Base-by-base conservation (phyloP, 495 filamentous ascomycete species). In the Chaetomidium leptoderma region DNA sequence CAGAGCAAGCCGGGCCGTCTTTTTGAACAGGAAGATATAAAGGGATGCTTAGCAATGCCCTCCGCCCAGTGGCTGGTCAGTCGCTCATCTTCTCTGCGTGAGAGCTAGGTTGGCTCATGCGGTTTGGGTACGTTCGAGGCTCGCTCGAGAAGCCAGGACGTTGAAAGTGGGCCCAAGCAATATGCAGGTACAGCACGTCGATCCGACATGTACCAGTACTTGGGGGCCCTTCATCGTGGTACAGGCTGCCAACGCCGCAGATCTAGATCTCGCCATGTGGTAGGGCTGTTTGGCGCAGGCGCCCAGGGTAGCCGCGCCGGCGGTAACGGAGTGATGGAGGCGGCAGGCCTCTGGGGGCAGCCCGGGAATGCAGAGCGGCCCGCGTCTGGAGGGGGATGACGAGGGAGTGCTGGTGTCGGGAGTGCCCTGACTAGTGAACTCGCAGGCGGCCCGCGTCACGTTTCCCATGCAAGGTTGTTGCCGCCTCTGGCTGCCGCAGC, bases 151-250 rank as follows among this genome's bases (percentile, higher is more conserved):
- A 50, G 59, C 55, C 47, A 51, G 42, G 62, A 61, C 59, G 65
- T 68, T 55, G 44, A 64, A 59, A 60, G 64, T 68, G 63, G 66
- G 50, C 33, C 65, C 53, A 32, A 35, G 29, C 27, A 43, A 35
- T 39, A 62, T 65, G 65, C 62, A 65, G 65, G 59, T 65, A 65
- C 63, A 37, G 46, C 57, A 52, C 47, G 36, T 29, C 26, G 47
- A 59, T 56, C 50, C 9, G 45, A 35, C 7, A 44, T 30, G 65
- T 67, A 67, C 55, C 57, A 27, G 65, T 67, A 66, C 64, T 29
- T 64, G 6, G 29, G 17, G 16, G 21, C 23, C 36, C 33, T 49
- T 29, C 7, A 19, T 19, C 35, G 54, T 56, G 43, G 53, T 47
- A 56, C 53, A 48, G 23, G 23, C 32, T 33, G 27, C 30, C 47